These are phyloP conservation scores for Plasmodium fragile DNA, from an alignment of 169 alveolate genomes.

Conservation along the genomic window DNA sequence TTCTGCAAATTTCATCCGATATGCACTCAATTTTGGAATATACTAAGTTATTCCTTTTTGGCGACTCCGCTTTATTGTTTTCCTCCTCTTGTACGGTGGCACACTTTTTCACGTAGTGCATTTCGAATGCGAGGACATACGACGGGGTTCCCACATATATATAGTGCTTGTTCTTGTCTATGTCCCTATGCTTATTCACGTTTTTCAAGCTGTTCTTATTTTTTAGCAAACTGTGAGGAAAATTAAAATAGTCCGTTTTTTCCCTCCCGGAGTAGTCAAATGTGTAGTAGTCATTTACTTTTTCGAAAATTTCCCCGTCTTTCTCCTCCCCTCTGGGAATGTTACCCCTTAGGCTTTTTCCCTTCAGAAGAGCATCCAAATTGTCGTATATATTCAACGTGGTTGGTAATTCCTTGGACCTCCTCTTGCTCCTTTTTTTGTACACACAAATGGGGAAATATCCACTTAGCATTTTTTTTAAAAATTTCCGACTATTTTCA, in stretches of 20 bases:
- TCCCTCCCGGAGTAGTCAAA: conserved; percentile 52
- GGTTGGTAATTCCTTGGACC: conserved; percentile 44
- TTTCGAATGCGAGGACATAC: conserved; percentile 40
- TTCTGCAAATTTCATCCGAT: conserved; percentile 14
- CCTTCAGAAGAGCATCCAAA: conserved; percentile 37
- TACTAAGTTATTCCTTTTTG: conserved; percentile 13
- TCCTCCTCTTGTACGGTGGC: background rate
- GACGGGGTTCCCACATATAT: conserved; percentile 66
- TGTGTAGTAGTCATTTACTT: conserved; percentile 6
- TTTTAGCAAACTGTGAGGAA: conserved; percentile 39
- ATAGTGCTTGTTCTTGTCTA: conserved; percentile 17
- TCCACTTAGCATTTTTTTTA: conserved; percentile 22
- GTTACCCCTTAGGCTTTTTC: background rate
- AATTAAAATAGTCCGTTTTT: conserved; percentile 31
- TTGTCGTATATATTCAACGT: conserved; percentile 54
- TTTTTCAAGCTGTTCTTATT: conserved; percentile 25
- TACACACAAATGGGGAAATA: conserved; percentile 55
- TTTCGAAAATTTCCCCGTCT: conserved; percentile 2
- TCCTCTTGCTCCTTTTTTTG: conserved; percentile 38
- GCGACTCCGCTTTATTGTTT: background rate
- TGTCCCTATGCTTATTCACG: conserved; percentile 6
- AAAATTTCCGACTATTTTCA: conserved; percentile 37
- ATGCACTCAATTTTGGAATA: conserved; percentile 21
- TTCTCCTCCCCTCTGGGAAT: background rate
- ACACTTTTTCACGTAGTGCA: conserved; percentile 7